Base-by-base conservation (phyloP, 768 basidiomycete species). In the Sistotremastrum suecicum region DNA sequence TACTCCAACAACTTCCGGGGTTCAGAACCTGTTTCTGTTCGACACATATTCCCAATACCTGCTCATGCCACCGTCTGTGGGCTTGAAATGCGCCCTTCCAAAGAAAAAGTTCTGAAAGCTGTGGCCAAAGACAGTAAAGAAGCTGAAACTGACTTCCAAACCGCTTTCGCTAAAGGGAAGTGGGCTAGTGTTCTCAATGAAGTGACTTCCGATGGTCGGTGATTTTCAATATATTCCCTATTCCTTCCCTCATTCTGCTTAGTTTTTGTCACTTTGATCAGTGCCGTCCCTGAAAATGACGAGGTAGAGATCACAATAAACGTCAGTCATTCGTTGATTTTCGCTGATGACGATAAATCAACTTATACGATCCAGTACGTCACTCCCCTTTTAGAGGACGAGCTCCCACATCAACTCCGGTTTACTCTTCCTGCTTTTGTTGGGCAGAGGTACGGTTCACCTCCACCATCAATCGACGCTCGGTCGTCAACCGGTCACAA, bases 211-310 rank as follows among this genome's bases (percentile, higher is more conserved):
- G 76, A 77, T 46, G 61, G 76, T 76, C 39, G 55, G 73, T 54
- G 4, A 6, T 20, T 20, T 20, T 20, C 20, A 20, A 20, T 20
- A 20, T 20, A 20, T 20, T 20, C 20, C 20, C 20, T 12, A 29
- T 11, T 42, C 33, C 3, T 20, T 20, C 20, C 20, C 20, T 20
- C 8, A 20, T 12, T 7, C 29, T 8, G 5, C 39, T 0, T 39
- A 78, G 76, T 75, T 44, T 76, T 78, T 53, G 72, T 68, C 0
- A 73, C 78, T 34, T 78, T 75, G 3, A 52, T 78, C 3, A 77
- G 76, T 7, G 68, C 71, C 0, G 66, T 78, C 43, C 70, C 71
- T 31, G 60, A 69, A 0, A 49, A 51, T 1, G 51, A 65, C 37
- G 67, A 56, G 1, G 67, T 76, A 3, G 60, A 58, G 29, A 64